Evolutionary conservation across 176 grass and related monocot genomes (phyloP).

Genomic region (Carex cristatella): DNA sequence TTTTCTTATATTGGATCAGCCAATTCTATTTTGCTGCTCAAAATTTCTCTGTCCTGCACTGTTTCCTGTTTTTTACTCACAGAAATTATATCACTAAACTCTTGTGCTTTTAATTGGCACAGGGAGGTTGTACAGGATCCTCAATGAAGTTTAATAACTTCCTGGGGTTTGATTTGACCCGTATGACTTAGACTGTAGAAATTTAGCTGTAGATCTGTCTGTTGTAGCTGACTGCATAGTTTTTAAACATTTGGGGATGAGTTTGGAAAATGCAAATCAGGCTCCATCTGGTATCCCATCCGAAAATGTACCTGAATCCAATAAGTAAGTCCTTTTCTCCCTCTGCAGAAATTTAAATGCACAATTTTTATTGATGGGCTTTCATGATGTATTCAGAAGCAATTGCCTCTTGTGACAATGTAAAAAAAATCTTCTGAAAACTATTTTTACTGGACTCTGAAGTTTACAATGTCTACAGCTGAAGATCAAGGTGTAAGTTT

Average conservation of each 20-base stretch:
- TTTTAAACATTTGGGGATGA: slow-evolving; percentile 34
- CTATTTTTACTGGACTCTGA: neutral
- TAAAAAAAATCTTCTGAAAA: neutral
- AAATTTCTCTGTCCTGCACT: neutral
- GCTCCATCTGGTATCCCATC: slow-evolving; percentile 1
- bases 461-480: neutral
- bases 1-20: neutral
- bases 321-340: slow-evolving; percentile 22
- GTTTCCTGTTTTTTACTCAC: neutral
- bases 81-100: neutral
- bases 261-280: slow-evolving; percentile 30
- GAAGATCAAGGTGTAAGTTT: neutral
- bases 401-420: neutral
- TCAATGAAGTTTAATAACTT: slow-evolving; percentile 2
- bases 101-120: neutral
- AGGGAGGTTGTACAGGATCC: slow-evolving; percentile 18
- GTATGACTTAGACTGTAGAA: slow-evolving; percentile 24
- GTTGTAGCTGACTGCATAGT: neutral
- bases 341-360: neutral
- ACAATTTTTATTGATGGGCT: neutral
- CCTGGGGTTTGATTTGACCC: neutral
- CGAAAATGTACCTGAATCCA: slow-evolving; percentile 16
- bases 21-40: neutral
- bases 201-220: slow-evolving; percentile 13
- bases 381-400: neutral